Conservation (phyloP, 805 yeast species). For the Candida chauliodis region DNA sequence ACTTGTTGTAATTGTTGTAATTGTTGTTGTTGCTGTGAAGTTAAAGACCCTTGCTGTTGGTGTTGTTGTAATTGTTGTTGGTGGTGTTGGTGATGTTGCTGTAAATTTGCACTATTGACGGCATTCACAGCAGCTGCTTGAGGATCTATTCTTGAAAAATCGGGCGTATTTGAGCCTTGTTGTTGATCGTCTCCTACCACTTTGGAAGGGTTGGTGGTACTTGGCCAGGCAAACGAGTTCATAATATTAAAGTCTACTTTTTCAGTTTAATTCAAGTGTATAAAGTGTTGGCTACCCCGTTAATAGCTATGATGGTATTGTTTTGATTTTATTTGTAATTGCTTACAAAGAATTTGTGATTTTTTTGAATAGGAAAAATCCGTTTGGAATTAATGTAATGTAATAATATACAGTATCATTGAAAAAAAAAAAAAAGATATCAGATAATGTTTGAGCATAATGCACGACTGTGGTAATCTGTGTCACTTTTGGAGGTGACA, state of each 20-base stretch:
- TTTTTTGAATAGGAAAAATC: no score
- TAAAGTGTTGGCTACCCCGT: no score
- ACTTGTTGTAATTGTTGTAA: slow-evolving; percentile 11
- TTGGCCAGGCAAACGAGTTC: slow-evolving; percentile 7
- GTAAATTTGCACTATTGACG: slow-evolving; percentile 6
- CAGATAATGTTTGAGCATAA: no score
- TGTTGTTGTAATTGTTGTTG: slow-evolving; percentile 16
- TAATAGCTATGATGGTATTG: background rate
- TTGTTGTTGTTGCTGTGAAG: slow-evolving; percentile 7
- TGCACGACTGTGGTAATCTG: no score
- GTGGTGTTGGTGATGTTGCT: slow-evolving; percentile 6
- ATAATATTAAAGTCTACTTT: no score
- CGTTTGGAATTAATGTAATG: no score
- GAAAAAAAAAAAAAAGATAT: no score
- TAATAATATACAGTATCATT: no score
- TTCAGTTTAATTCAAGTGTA: no score
- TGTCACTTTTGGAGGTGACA: no score
- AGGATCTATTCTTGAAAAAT: slow-evolving; percentile 21
- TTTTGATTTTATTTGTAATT: slow-evolving; percentile 9
- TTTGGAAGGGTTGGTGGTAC: background rate
- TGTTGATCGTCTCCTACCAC: slow-evolving; percentile 4
- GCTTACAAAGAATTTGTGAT: slow-evolving; percentile 8
- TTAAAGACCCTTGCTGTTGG: slow-evolving; percentile 6
- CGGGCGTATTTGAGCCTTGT: slow-evolving; percentile 11
- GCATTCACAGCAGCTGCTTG: slow-evolving; percentile 22